Base-by-base conservation (phyloP, 1,284 basidiomycete species). In the Sporisorium scitamineum region DNA sequence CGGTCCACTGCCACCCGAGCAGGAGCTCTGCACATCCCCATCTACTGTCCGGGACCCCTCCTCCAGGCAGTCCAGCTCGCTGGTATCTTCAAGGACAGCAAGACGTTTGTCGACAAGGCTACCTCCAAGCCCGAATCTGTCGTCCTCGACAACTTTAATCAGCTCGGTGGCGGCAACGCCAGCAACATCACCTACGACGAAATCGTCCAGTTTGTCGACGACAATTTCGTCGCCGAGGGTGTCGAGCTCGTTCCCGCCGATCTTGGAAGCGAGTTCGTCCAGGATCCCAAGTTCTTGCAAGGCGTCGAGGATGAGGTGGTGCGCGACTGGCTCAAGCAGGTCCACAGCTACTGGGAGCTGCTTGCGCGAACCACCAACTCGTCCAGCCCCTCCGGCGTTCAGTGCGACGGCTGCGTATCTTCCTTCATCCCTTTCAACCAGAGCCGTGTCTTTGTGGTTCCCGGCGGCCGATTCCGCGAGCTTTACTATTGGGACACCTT, bases 211-310 rank as follows among this genome's bases (percentile, higher is more conserved):
- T 96, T 95, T 80, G 89, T 94, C 39, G 88, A 94, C 61, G 84
- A 86, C n/a, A 89, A 94, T 85, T 95, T 96, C 80, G 86, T 88
- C 48, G 93, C 93, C 31, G 94, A 97, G 85, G 94, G 94, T 5
- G 89, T 90, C 11, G 94, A 96, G 84, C 89, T 96, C 14, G 88
- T 91, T 79, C 89, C 90, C 5, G 87, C 91, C 1, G 70, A 87
- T 16, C 63, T 71, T 2, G 64, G 95, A 4, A 68, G 90, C 5
- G 89, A 89, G 69, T 94, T 94, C 85, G 86, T 85, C 66, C 55
- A 86, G 0, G 87, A 86, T 34, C 94, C 94, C 0, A 84, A 90
- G 0, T 92, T 94, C 86, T 85, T 96, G 58, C 86, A 88, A 29
- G 92, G 92, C 57, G 89, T 97, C 53, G 87, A 89, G 2, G 90